phyloP scores from a whole-genome alignment of 2,329 filamentous ascomycete genomes.

The Rhytidhysteron rufulum region DNA sequence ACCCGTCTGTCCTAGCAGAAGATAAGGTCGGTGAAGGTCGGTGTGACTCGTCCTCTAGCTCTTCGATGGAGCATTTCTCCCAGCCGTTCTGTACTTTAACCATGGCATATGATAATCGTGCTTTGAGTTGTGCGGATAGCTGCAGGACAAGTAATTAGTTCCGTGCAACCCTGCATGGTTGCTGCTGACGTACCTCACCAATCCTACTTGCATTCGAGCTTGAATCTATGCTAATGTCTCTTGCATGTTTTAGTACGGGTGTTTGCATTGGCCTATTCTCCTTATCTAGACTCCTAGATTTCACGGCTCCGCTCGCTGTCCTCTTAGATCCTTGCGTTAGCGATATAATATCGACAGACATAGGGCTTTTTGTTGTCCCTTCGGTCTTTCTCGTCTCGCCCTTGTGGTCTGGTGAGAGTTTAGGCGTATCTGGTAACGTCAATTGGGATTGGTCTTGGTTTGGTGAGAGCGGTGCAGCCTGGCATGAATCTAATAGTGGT shows the following conservation, averaged over 20 bases:
- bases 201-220: conserved; percentile 63
- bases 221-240: conserved; percentile 69
- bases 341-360: conserved; percentile 38
- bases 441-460: conserved; percentile 49
- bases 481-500: conserved; percentile 33
- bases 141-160: conserved; percentile 33
- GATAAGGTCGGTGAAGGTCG: conserved; percentile 59
- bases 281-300: conserved; percentile 22
- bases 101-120: conserved; percentile 87
- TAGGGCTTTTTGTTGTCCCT: conserved; percentile 36
- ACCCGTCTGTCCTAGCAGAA: conserved; percentile 43
- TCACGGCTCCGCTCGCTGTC: conserved; percentile 72
- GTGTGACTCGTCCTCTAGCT: conserved; percentile 73
- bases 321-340: conserved; percentile 60
- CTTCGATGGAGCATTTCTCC: conserved; percentile 73
- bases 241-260: conserved; percentile 54
- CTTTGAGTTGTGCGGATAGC: conserved; percentile 75
- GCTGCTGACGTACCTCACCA: conserved; percentile 62
- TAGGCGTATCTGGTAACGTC: conserved; percentile 23
- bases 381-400: conserved; percentile 25
- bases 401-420: conserved; percentile 13
- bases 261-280: conserved; percentile 9
- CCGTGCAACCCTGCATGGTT: conserved; percentile 1
- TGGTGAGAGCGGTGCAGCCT: conserved; percentile 34
- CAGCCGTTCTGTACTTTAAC: conserved; percentile 85